A percentile compares a stretch with the other conserved stretches of the same genome.
These are phyloP conservation scores for Annulohypoxylon maeteangense DNA, from an alignment of 495 filamentous ascomycete species.

Conservation along the genomic window DNA sequence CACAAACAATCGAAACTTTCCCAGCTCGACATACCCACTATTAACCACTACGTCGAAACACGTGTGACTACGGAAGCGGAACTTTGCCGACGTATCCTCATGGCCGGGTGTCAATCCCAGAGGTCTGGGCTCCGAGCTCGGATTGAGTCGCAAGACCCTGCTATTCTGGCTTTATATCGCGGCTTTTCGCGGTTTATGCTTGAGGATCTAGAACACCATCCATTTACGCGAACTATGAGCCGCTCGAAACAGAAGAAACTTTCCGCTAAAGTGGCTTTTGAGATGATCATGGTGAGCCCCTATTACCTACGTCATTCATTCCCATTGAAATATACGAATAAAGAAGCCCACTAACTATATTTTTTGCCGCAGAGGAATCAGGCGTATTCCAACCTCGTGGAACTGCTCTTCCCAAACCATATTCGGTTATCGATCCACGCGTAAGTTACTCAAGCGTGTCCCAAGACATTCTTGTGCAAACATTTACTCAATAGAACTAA, in stretches of 20 bases:
- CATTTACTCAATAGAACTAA: constrained; percentile 7
- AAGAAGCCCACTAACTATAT: constrained; percentile 1
- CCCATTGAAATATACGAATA: background rate
- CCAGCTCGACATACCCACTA: constrained; percentile 25
- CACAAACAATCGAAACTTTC: constrained; percentile 11
- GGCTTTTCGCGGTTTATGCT: constrained; percentile 61
- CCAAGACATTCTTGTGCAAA: background rate
- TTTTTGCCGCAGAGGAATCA: constrained; percentile 46
- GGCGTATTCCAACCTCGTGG: constrained; percentile 56
- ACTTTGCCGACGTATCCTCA: constrained; percentile 51
- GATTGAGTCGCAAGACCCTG: constrained; percentile 50
- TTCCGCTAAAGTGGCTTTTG: constrained; percentile 47
- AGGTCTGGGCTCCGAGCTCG: constrained; percentile 42
- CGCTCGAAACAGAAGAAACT: constrained; percentile 50
- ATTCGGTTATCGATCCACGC: constrained; percentile 56
- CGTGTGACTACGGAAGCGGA: constrained; percentile 49
- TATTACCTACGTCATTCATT: background rate
- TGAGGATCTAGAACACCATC: constrained; percentile 53
- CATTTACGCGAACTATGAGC: constrained; percentile 37
- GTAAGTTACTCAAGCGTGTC: constrained; percentile 16
- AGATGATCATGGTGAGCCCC: constrained; percentile 48
- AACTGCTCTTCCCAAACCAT: constrained; percentile 50
- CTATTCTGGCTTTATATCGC: constrained; percentile 54
- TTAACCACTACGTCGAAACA: constrained; percentile 48
- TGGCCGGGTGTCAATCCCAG: constrained; percentile 47